These are phyloP conservation scores for Cladosporium sp. DNA, from an alignment of 2,329 filamentous ascomycete species.

Conservation along the genomic window DNA sequence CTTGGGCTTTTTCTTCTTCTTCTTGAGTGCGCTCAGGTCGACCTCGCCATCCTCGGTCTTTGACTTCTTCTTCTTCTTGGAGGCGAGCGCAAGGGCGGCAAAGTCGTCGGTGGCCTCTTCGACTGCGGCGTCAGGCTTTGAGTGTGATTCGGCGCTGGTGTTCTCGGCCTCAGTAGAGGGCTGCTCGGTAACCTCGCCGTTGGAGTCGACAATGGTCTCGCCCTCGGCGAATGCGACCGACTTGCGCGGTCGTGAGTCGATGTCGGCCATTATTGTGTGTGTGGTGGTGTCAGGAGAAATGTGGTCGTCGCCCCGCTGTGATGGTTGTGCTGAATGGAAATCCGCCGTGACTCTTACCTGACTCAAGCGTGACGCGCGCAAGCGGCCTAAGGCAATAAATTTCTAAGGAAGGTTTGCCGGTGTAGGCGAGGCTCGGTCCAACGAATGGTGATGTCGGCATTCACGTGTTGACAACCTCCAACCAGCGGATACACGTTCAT, in stretches of 20 bases:
- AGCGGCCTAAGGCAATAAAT: not conserved
- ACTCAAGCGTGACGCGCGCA: conserved; percentile 14
- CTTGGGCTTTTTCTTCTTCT: conserved; percentile 77
- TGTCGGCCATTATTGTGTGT: conserved; percentile 55
- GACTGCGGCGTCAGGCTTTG: conserved; percentile 36
- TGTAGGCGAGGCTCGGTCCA: not conserved
- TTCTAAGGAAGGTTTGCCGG: not conserved
- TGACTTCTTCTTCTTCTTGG: conserved; percentile 74
- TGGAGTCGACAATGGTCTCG: conserved; percentile 81
- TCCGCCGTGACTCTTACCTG: conserved; percentile 16
- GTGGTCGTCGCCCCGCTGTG: conserved; percentile 15
- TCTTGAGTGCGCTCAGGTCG: conserved; percentile 71
- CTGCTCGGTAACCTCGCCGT: conserved; percentile 75
- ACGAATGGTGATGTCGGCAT: not conserved
- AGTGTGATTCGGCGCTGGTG: conserved; percentile 78
- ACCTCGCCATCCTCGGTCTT: conserved; percentile 61
- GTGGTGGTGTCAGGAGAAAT: conserved; percentile 17
- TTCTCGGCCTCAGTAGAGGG: conserved; percentile 71
- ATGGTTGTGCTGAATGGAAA: conserved; percentile 14
- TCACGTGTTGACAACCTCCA: not conserved
- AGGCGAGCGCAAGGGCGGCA: conserved; percentile 38
- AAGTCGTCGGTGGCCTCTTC: conserved; percentile 41
- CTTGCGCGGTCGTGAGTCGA: conserved; percentile 70
- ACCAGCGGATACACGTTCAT: not conserved
- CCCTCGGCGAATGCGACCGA: conserved; percentile 92